Conservation (phyloP, 2,329 filamentous ascomycete species). For the Apiospora malaysiana region DNA sequence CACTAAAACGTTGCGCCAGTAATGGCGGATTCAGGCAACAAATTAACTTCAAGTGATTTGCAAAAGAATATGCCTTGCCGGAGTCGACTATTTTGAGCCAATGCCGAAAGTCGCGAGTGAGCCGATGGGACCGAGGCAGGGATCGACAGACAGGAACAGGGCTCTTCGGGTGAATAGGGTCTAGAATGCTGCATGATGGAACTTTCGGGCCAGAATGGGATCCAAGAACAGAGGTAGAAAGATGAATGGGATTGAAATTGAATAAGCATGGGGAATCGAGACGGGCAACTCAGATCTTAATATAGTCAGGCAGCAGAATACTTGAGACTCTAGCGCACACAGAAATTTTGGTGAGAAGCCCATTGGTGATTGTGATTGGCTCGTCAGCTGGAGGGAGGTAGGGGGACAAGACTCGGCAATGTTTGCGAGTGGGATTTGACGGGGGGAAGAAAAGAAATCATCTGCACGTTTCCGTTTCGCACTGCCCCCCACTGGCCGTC, state of each 20-base stretch:
- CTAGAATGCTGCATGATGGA: not conserved
- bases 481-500: not conserved
- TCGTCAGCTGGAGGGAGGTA: no score
- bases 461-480: not conserved
- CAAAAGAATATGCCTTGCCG: not conserved
- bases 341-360: not conserved
- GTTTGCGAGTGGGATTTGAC: not conserved
- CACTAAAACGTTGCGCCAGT: not conserved
- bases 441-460: not conserved
- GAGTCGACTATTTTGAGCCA: not conserved
- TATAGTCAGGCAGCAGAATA: conserved; percentile 19
- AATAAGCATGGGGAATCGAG: not conserved
- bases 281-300: not conserved
- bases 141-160: not conserved
- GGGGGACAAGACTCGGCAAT: not conserved
- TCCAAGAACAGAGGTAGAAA: not conserved
- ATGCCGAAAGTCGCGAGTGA: not conserved
- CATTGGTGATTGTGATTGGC: not conserved
- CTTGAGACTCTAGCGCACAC: not conserved
- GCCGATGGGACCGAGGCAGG: not conserved
- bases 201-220: not conserved
- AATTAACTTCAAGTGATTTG: not conserved
- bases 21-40: not conserved
- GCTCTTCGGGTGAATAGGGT: not conserved
- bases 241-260: not conserved